Evolutionary conservation across 257 asterid species (phyloP), one percentile per base, ranked within the genome.

Genomic region (Sherardia arvensis): DNA sequence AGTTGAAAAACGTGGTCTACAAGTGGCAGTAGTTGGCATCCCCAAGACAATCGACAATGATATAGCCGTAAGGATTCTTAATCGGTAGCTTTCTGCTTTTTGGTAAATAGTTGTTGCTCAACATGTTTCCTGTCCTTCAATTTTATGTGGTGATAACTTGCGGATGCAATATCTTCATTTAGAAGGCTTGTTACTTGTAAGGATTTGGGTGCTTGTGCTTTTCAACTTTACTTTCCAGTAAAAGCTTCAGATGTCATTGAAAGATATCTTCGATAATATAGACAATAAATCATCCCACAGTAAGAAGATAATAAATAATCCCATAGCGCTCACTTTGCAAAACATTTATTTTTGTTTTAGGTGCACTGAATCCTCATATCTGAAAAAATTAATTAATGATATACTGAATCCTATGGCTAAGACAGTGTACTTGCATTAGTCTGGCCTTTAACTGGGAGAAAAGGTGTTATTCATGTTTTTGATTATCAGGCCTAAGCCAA

Each of bases 1-100:
- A 86, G 88, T 84, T 71, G 90, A 80, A 79, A 78, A 81, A 65
- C 90, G 98, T 71, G 92, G 95, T 59, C 82, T 91, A 64, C 85
- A 81, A 73, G 94, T 91, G 36, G 84, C 94, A 73, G 95, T 91
- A 8, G 96, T 95, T 75, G 98, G 98, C 69, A 86, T 91, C 68
- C 98, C 96, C 47, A 91, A 91, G 84, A 91, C 98, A 30, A 88
- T 91, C 60, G 98, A 91, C 76, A 91, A 91, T 83, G 98, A 91
- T 73, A 91, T 91, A 65, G 88, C 87, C 53, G 98, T 88, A 83
- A 86, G 91, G 78, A 69, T 59, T 62, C 14, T 68, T 58, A 7
- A 36, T n/a, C 26, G 34, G 12, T 9, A 57, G 25, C 43, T 32
- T 53, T n/a, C 54, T 53, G 2, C 27, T 43, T 43, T 47, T 40